phyloP scores from a whole-genome alignment of 768 basidiomycete genomes.

The Serendipita vermifera region DNA sequence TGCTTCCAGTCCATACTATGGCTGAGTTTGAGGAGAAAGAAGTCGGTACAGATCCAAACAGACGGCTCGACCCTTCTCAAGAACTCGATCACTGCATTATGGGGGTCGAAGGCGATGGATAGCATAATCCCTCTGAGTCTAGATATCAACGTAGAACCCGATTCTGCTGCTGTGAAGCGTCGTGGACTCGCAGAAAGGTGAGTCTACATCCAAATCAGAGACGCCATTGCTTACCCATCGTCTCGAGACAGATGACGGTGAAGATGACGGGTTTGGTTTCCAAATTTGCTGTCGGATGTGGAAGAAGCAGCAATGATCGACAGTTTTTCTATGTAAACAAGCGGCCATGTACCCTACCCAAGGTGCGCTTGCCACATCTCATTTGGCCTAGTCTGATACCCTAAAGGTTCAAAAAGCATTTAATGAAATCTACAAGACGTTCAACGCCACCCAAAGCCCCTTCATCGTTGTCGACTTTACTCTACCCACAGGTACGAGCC shows the following conservation, averaged over 20 bases:
- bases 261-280: slow-evolving; percentile 70
- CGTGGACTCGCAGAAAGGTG: slow-evolving; percentile 26
- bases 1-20: background rate
- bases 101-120: slow-evolving; percentile 72
- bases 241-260: slow-evolving; percentile 27
- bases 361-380: slow-evolving; percentile 31
- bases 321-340: slow-evolving; percentile 93
- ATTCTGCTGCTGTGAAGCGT: slow-evolving; percentile 36
- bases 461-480: slow-evolving; percentile 75
- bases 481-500: slow-evolving; percentile 55
- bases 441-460: slow-evolving; percentile 62
- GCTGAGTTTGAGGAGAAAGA: slow-evolving; percentile 19
- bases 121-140: slow-evolving; percentile 63
- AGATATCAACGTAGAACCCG: slow-evolving; percentile 52
- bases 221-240: slow-evolving; percentile 10
- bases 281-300: slow-evolving; percentile 60
- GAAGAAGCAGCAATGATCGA: slow-evolving; percentile 65
- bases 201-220: slow-evolving; percentile 13
- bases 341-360: slow-evolving; percentile 66
- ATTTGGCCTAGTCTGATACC: background rate
- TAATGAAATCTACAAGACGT: slow-evolving; percentile 85
- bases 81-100: slow-evolving; percentile 57
- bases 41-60: slow-evolving; percentile 54
- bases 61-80: slow-evolving; percentile 50
- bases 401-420: slow-evolving; percentile 72